These are phyloP conservation scores for Talaromyces sp. DNA, from an alignment of 2,329 filamentous ascomycete species.

Conservation along the genomic window DNA sequence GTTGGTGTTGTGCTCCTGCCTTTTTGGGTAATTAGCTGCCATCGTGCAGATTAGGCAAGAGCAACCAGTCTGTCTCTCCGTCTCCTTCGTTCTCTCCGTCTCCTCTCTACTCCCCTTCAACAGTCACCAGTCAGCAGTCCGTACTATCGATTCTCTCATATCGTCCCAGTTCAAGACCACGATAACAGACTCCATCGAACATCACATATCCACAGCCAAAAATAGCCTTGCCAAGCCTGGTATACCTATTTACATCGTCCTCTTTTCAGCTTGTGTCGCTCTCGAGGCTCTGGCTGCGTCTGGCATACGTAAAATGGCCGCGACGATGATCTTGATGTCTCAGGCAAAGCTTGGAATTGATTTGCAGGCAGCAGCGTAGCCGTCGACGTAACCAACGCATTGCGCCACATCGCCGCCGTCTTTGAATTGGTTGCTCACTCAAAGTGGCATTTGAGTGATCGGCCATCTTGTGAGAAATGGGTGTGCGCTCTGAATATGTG, in stretches of 20 bases:
- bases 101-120: neutral
- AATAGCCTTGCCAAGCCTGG: neutral
- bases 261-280: neutral
- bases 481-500: too few species aligned
- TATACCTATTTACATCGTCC: neutral
- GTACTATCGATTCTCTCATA: neutral
- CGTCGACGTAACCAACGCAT: conserved; percentile 2
- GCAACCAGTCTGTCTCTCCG: neutral
- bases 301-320: neutral
- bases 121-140: neutral
- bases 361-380: conserved; percentile 2
- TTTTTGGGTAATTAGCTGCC: conserved; percentile 7
- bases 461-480: too few species aligned
- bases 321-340: neutral
- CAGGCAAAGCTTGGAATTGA: neutral
- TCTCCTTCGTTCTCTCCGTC: neutral
- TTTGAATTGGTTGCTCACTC: neutral
- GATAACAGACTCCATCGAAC: too few species aligned
- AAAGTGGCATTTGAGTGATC: neutral
- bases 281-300: neutral
- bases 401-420: conserved; percentile 2
- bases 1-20: conserved; percentile 6
- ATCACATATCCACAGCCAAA: neutral
- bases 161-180: neutral
- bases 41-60: neutral